Percentiles rank a stretch among this genome's conserved stretches.
Conservation (phyloP, 805 yeast genomes). For the Lipomyces orientalis region DNA sequence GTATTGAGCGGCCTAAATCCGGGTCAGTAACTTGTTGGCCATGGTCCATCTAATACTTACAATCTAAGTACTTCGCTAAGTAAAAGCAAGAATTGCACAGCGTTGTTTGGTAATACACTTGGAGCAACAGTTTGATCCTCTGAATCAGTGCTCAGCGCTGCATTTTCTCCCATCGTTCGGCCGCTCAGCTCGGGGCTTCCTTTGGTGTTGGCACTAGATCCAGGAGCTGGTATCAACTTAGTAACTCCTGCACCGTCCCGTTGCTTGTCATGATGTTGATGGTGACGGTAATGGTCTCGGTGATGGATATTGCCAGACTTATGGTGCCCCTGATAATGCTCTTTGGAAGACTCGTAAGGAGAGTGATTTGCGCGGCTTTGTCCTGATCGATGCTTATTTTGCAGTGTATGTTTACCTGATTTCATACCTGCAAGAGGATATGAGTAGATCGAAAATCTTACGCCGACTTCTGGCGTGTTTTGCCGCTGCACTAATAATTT, state of each 20-base stretch:
- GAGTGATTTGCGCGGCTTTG: background rate
- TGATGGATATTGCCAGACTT: background rate
- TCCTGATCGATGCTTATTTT: background rate
- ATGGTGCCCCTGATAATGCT: background rate
- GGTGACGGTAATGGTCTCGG: background rate
- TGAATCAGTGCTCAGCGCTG: background rate
- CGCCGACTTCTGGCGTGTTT: background rate
- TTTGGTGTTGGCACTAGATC: background rate
- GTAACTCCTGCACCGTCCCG: background rate
- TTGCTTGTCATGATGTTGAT: background rate
- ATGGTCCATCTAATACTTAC: background rate
- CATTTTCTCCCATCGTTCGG: background rate
- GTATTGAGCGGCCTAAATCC: background rate
- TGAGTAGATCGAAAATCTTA: background rate
- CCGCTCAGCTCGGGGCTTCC: background rate
- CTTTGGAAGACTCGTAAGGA: background rate
- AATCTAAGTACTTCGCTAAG: constrained; percentile 5
- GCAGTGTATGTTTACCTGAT: background rate
- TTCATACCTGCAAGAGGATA: background rate
- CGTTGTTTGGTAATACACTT: background rate
- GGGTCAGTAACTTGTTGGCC: background rate
- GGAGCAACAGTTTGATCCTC: background rate
- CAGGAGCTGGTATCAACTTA: background rate
- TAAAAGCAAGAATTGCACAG: background rate
- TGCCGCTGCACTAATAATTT: background rate